phyloP scores from a whole-genome alignment of 495 filamentous ascomycete species.

The Clohesyomyces aquaticus region DNA sequence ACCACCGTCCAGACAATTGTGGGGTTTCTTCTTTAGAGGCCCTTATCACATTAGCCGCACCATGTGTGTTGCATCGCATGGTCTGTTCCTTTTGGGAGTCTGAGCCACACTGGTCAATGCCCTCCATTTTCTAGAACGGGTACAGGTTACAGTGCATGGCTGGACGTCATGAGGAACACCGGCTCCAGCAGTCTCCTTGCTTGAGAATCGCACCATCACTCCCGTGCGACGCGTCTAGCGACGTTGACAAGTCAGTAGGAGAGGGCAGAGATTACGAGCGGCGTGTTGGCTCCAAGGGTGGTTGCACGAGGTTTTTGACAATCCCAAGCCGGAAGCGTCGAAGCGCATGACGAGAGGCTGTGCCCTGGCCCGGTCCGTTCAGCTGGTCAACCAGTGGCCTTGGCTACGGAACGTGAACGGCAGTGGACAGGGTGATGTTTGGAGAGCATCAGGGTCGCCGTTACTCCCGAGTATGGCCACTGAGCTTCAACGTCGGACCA shows the following conservation, averaged over 20 bases:
- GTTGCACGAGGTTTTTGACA: constrained; percentile 23
- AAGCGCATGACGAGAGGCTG: constrained; percentile 31
- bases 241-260: constrained; percentile 1
- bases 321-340: constrained; percentile 6
- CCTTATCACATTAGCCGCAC: constrained; percentile 25
- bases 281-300: constrained; percentile 15
- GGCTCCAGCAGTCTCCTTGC: constrained; percentile 6
- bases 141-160: constrained; percentile 41
- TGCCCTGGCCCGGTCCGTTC: constrained; percentile 16
- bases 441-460: constrained; percentile 14
- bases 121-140: constrained; percentile 38
- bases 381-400: constrained; percentile 16
- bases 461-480: constrained; percentile 30
- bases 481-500: constrained; percentile 19
- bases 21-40: constrained; percentile 1
- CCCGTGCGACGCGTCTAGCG: constrained; percentile 6
- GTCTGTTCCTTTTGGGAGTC: constrained; percentile 18
- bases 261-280: constrained; percentile 13
- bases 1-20: not conserved
- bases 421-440: constrained; percentile 7
- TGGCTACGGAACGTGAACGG: constrained; percentile 10
- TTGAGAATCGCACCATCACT: constrained; percentile 12
- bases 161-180: constrained; percentile 30
- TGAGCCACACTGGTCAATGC: constrained; percentile 22
- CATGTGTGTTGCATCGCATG: constrained; percentile 43